These are phyloP conservation scores for Venturia pyrina DNA, from an alignment of 2,329 filamentous ascomycete genomes.

Conservation along the genomic window DNA sequence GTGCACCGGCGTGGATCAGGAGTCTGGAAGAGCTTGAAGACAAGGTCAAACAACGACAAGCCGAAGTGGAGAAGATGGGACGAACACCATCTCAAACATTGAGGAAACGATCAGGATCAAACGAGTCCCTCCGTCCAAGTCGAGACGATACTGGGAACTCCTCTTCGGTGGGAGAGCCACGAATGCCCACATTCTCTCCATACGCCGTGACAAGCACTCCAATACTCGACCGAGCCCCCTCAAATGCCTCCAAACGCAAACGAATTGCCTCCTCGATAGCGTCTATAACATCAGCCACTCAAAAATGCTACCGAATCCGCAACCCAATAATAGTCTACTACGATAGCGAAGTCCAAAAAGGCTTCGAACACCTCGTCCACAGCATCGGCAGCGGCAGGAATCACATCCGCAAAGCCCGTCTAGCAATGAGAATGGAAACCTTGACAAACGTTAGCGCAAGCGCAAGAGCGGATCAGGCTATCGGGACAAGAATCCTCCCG, in stretches of 20 bases:
- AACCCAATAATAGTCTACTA: constrained; percentile 80
- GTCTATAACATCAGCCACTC: constrained; percentile 30
- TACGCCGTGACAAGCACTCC: constrained; percentile 11
- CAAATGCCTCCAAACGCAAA: constrained; percentile 23
- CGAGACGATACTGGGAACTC: constrained; percentile 14
- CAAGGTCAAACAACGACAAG: constrained; percentile 25
- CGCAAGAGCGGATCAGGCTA: constrained; percentile 14
- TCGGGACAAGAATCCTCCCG: neutral
- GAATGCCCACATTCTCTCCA: constrained; percentile 17
- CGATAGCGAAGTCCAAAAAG: constrained; percentile 73
- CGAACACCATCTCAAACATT: constrained; percentile 20
- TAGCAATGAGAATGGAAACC: constrained; percentile 62
- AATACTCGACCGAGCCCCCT: constrained; percentile 13
- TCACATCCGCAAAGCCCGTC: constrained; percentile 76
- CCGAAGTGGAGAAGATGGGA: constrained; percentile 18
- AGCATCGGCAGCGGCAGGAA: constrained; percentile 73
- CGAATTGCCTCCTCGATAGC: constrained; percentile 33
- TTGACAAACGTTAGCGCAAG: constrained; percentile 26
- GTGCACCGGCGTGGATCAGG: constrained; percentile 28
- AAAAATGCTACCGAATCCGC: constrained; percentile 55
- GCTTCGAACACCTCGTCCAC: constrained; percentile 74
- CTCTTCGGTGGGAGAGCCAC: constrained; percentile 13
- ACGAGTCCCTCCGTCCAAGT: constrained; percentile 24
- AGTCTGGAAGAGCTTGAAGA: constrained; percentile 23
- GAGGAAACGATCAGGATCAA: constrained; percentile 25